These are phyloP conservation scores for Populus hybrid DNA, from an alignment of 441 rosid genomes.

Conservation along the genomic window DNA sequence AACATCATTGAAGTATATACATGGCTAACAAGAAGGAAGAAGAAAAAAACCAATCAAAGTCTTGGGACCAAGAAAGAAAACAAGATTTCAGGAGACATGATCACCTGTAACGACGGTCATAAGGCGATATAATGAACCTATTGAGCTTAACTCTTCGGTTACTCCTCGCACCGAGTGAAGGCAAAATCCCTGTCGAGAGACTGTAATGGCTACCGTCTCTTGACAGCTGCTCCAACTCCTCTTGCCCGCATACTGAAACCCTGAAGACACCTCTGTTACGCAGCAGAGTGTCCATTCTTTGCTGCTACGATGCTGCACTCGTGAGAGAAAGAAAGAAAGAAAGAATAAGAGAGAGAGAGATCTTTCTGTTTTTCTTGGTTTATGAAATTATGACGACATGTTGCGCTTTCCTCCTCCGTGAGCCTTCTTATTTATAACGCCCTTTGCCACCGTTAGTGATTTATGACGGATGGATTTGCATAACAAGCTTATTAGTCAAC, in stretches of 20 bases:
- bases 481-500: background rate
- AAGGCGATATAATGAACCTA: constrained; percentile 64
- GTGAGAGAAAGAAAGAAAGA: background rate
- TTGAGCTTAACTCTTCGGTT: constrained; percentile 69
- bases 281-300: constrained; percentile 31
- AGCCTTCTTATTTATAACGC: background rate
- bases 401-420: too few relatives aligned
- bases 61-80: background rate
- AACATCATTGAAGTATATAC: too few relatives aligned
- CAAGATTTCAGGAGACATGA: background rate
- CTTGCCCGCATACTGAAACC: constrained; percentile 51
- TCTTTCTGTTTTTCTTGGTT: background rate
- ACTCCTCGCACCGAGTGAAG: constrained; percentile 93
- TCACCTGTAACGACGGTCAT: constrained; percentile 81
- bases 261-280: constrained; percentile 32
- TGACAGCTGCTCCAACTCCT: constrained; percentile 79
- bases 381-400: background rate
- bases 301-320: background rate
- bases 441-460: background rate
- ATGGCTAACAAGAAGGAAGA: too few relatives aligned
- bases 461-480: too few relatives aligned
- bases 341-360: background rate
- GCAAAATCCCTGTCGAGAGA: constrained; percentile 77
- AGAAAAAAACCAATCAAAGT: background rate
- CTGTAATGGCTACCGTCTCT: constrained; percentile 91